phyloP scores from a whole-genome alignment of 2,329 filamentous ascomycete genomes.

The Trichoderma atroviride region DNA sequence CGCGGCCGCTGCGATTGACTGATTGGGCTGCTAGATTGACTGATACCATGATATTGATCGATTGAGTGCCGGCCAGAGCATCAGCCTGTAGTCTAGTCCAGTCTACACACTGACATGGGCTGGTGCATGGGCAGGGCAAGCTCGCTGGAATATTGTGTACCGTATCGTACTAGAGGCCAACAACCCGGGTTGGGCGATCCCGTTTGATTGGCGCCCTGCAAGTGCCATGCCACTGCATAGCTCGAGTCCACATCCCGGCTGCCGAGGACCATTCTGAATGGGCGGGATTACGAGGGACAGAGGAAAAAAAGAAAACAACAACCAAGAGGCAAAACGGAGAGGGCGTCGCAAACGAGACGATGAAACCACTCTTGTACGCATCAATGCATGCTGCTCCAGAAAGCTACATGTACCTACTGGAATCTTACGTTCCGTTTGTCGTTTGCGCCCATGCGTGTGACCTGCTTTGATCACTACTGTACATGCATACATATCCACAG shows the following conservation, averaged over 20 bases:
- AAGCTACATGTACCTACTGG: neutral
- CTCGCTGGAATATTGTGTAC: neutral
- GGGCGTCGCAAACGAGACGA: neutral
- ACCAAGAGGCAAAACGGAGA: neutral
- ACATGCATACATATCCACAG: neutral
- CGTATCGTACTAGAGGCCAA: slow-evolving; percentile 2
- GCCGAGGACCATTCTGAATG: neutral
- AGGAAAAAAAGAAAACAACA: neutral
- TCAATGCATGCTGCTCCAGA: neutral
- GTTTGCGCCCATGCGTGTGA: neutral
- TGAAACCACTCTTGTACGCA: neutral
- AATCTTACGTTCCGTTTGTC: neutral
- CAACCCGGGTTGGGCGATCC: slow-evolving; percentile 23
- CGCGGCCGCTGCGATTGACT: neutral
- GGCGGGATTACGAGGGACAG: neutral
- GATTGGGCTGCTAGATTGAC: neutral
- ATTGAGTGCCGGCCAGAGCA: neutral
- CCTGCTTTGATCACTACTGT: neutral
- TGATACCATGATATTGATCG: neutral
- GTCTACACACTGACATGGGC: neutral
- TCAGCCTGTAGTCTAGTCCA: neutral
- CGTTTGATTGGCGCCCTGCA: slow-evolving; percentile 22
- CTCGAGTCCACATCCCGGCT: slow-evolving; percentile 7
- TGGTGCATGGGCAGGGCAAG: neutral
- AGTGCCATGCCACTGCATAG: slow-evolving; percentile 3